Evolutionary conservation across 2,329 filamentous ascomycete genomes (phyloP).

Genomic region (Ophiostoma sp.): DNA sequence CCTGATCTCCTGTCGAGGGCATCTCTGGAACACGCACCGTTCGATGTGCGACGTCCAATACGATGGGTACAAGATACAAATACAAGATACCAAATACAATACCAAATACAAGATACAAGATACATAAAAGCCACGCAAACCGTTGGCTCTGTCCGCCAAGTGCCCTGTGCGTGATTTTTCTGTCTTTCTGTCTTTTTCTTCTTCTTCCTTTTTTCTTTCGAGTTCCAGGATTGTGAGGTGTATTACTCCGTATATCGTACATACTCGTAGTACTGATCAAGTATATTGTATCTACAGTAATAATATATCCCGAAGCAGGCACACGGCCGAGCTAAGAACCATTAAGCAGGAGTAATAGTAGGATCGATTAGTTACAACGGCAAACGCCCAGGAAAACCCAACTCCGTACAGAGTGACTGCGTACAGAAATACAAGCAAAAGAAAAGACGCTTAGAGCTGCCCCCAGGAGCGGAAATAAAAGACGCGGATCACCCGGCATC

Average conservation of each 20-base stretch:
- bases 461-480: neutral
- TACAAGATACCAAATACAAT: neutral
- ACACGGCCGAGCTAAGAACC: neutral
- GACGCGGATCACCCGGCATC: neutral
- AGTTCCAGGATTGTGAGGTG: neutral
- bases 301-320: conserved; percentile 7
- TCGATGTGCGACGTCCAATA: too few species aligned
- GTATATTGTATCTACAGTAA: neutral
- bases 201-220: neutral
- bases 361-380: neutral
- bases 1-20: neutral
- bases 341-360: neutral
- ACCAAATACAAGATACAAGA: too few species aligned
- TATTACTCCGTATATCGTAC: too few species aligned
- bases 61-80: neutral
- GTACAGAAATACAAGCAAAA: neutral
- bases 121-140: neutral
- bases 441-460: neutral
- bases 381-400: too few species aligned
- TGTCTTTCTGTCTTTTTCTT: neutral
- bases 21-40: neutral
- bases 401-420: too few species aligned
- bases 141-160: neutral
- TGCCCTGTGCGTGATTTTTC: neutral
- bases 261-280: too few species aligned